Evolutionary conservation across 495 filamentous ascomycete species (phyloP).

Genomic region (Neurospora intermedia): DNA sequence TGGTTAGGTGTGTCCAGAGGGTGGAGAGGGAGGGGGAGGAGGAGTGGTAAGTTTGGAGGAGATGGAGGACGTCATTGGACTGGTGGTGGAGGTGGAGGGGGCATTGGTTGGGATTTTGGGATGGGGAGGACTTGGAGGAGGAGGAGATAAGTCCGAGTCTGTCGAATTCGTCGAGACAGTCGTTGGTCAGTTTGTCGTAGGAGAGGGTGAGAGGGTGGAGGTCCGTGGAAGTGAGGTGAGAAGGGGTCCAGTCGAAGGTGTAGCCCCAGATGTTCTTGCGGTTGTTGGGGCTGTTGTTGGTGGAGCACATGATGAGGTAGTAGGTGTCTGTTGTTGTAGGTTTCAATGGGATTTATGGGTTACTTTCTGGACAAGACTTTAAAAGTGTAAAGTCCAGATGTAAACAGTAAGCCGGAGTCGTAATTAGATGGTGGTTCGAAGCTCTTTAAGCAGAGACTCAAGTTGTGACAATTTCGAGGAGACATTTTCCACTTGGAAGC

Average conservation of each 20-base stretch:
- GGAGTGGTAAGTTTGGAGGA: slow-evolving; percentile 47
- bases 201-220: slow-evolving; percentile 48
- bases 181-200: slow-evolving; percentile 59
- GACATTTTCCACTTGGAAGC: neutral
- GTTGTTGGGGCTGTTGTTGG: slow-evolving; percentile 1
- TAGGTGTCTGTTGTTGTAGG: neutral
- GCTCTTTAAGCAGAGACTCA: neutral
- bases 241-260: slow-evolving; percentile 56
- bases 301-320: neutral
- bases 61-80: slow-evolving; percentile 46
- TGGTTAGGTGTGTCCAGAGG: slow-evolving; percentile 60
- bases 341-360: neutral
- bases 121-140: neutral
- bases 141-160: slow-evolving; percentile 32
- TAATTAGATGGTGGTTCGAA: neutral
- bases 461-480: neutral
- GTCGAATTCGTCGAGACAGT: slow-evolving; percentile 51
- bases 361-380: neutral
- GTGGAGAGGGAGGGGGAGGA: slow-evolving; percentile 45
- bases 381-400: neutral
- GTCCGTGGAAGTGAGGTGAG: slow-evolving; percentile 53
- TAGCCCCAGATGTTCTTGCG: slow-evolving; percentile 47
- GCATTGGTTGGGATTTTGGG: neutral
- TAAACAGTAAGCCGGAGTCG: neutral
- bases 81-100: slow-evolving; percentile 2